Base-by-base conservation (phyloP, 257 asterid species). In the Lantana camara region DNA sequence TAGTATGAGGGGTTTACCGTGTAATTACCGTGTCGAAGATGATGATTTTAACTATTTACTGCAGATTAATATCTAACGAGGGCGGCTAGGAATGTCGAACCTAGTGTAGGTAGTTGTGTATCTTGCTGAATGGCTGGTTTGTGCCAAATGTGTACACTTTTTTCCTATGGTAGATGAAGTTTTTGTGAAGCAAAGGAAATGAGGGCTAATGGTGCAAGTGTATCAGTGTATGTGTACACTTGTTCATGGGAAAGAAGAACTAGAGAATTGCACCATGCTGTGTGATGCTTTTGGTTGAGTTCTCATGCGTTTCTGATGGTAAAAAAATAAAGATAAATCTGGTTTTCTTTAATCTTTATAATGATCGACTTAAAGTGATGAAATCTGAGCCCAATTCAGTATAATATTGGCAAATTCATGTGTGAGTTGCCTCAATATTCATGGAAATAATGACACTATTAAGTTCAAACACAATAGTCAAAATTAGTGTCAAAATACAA, bases 231-330 rank as follows among this genome's bases (percentile, higher is more conserved):
- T 61, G 48, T 82, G 61, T 78, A 84, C 79, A 80, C 85, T 75
- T 76, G 84, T 79, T 83, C 86, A 68, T 66, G 78, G 46, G 42
- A 56, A 38, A 56, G 52, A 63, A 59, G 63, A 49, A 48, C 46
- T 57, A 42, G 56, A 29, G 24, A 10, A 7, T 9, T 0, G 35
- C 42, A 61, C 56, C 17, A 37, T 57, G 9, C 35, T 37, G 22
- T 59, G n/a, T n/a, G n/a, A n/a, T n/a, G n/a, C n/a, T n/a, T n/a
- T n/a, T n/a, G n/a, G n/a, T n/a, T n/a, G n/a, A n/a, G n/a, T n/a
- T n/a, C n/a, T n/a, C n/a, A n/a, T n/a, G n/a, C n/a, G n/a, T n/a
- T n/a, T n/a, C n/a, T n/a, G n/a, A n/a, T n/a, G n/a, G n/a, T n/a
- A n/a, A n/a, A n/a, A n/a, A n/a, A n/a, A n/a, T n/a, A n/a, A n/a